phyloP scores from a whole-genome alignment of 768 basidiomycete genomes.

The Leucogyrophana mollusca region DNA sequence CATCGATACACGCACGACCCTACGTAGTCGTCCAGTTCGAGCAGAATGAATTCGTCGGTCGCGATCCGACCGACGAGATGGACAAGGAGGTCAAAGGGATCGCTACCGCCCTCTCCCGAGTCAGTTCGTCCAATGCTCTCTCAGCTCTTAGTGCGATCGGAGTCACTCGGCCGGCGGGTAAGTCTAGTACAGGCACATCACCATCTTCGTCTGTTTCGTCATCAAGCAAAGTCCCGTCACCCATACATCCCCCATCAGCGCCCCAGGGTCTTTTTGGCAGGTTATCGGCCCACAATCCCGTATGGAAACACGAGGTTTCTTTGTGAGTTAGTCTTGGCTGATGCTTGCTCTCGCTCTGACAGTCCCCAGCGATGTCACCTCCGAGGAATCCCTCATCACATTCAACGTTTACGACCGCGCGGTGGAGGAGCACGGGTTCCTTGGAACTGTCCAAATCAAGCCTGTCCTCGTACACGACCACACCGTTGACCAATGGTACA shows the following conservation, averaged over 20 bases:
- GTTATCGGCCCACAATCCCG: constrained; percentile 80
- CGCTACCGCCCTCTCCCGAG: constrained; percentile 55
- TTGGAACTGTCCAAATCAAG: constrained; percentile 90
- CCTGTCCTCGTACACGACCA: constrained; percentile 90
- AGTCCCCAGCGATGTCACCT: constrained; percentile 90
- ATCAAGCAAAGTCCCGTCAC: constrained; percentile 36
- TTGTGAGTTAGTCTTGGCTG: constrained; percentile 66
- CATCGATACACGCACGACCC: constrained; percentile 62
- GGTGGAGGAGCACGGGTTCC: constrained; percentile 81
- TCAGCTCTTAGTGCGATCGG: constrained; percentile 65
- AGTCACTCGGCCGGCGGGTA: constrained; percentile 43
- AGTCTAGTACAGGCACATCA: constrained; percentile 41
- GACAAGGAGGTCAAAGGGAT: constrained; percentile 89
- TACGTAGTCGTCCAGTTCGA: constrained; percentile 99
- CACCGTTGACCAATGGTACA: constrained; percentile 96
- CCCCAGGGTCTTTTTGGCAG: constrained; percentile 58
- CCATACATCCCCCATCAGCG: constrained; percentile 19
- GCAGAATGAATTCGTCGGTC: constrained; percentile 95
- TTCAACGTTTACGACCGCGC: constrained; percentile 91
- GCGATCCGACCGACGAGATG: constrained; percentile 82
- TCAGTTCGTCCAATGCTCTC: constrained; percentile 62
- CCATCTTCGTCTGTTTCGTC: constrained; percentile 40
- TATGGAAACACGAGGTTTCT: constrained; percentile 98
- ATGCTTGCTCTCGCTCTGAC: constrained; percentile 16
- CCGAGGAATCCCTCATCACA: constrained; percentile 77